A percentile compares a stretch with the other conserved stretches of the same genome.
phyloP scores from a whole-genome alignment of 495 filamentous ascomycete species.

The Amphirosellinia nigrospora region DNA sequence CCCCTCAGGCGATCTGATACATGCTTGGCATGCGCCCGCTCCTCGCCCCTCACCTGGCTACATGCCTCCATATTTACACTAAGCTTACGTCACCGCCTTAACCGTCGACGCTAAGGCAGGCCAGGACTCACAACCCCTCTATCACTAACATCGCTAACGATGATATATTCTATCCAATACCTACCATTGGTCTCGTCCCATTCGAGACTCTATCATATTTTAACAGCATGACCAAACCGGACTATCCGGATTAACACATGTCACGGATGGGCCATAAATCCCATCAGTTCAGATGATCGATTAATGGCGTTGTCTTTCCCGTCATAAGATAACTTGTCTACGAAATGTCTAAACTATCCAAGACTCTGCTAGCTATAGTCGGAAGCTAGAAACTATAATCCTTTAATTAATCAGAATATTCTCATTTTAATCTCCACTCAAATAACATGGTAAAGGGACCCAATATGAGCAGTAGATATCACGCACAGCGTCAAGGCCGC shows the following conservation, averaged over 20 bases:
- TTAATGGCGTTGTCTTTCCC: too few species aligned
- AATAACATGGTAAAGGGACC: too few species aligned
- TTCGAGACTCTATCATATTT: neutral
- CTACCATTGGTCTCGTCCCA: neutral
- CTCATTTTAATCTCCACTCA: neutral
- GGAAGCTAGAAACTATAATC: neutral
- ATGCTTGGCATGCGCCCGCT: conserved; percentile 19
- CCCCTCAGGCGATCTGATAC: conserved; percentile 9
- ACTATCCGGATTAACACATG: neutral
- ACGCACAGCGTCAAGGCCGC: neutral
- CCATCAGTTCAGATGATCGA: too few species aligned
- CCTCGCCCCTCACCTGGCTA: neutral
- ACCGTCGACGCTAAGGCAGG: neutral
- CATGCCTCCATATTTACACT: neutral
- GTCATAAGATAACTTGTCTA: neutral
- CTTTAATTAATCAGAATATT: neutral
- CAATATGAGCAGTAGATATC: neutral
- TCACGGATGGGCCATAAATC: too few species aligned
- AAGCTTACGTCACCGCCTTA: conserved; percentile 18
- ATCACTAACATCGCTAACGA: neutral
- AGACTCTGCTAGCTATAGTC: neutral
- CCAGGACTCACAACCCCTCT: neutral
- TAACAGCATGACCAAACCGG: neutral
- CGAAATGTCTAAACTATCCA: neutral
- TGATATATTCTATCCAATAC: neutral